Evolutionary conservation across 2,329 filamentous ascomycete genomes (phyloP).

Genomic region (Paecilomyces sp.): DNA sequence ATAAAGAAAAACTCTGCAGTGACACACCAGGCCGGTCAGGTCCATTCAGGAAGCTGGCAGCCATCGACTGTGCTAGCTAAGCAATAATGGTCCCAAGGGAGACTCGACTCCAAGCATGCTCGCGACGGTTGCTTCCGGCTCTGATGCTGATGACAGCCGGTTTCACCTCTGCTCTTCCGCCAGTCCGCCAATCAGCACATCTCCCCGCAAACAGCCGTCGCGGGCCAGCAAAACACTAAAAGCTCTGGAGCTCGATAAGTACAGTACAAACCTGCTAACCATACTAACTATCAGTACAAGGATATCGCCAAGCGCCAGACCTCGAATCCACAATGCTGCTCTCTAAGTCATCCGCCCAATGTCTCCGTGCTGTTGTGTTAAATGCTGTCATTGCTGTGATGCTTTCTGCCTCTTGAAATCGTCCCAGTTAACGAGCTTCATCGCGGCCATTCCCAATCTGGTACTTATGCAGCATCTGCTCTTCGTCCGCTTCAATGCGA

Average conservation of each 20-base stretch:
- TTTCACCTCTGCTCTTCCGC: not conserved
- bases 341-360: not conserved
- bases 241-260: not conserved
- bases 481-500: conserved; percentile 16
- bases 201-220: not conserved
- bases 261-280: not conserved
- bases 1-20: not conserved
- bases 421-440: not conserved
- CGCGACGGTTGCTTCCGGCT: not conserved
- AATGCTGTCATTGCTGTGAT: not conserved
- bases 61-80: not conserved
- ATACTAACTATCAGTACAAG: not conserved
- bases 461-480: conserved; percentile 12
- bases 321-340: not conserved
- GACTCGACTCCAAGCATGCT: not conserved
- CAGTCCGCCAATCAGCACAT: not conserved
- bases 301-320: not conserved
- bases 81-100: not conserved
- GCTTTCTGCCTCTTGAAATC: not conserved
- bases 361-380: not conserved
- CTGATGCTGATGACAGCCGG: not conserved
- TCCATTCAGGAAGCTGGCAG: not conserved
- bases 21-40: not conserved
- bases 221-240: not conserved
- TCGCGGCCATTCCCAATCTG: conserved; percentile 3